Conservation (phyloP, 2,329 filamentous ascomycete species). For the Neurospora sp. region DNA sequence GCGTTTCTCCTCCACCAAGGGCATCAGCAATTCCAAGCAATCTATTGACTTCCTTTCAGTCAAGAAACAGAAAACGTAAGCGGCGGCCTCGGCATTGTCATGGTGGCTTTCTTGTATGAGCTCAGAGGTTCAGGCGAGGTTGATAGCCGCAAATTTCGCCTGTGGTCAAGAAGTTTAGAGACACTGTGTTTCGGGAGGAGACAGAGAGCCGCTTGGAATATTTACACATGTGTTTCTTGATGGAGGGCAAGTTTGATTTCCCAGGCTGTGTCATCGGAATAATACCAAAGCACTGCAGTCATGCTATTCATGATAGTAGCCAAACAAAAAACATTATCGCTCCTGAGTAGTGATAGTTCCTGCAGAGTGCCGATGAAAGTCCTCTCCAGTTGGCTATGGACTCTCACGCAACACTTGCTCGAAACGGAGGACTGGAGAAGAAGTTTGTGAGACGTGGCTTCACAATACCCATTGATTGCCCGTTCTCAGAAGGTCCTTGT, state of each 20-base stretch:
- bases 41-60: background rate
- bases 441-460: background rate
- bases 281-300: background rate
- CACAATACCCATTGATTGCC: background rate
- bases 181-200: background rate
- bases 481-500: background rate
- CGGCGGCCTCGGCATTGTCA: background rate
- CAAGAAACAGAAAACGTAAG: background rate
- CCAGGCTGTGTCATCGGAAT: background rate
- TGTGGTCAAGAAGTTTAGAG: background rate
- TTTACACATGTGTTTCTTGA: background rate
- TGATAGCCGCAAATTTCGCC: background rate
- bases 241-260: background rate
- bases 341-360: background rate
- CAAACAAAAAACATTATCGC: background rate
- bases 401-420: background rate
- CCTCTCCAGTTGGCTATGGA: background rate
- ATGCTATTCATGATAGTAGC: background rate
- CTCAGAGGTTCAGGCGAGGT: background rate
- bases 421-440: background rate
- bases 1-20: background rate
- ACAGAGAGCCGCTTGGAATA: background rate
- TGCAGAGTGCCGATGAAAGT: background rate
- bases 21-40: background rate
- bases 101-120: background rate